These are phyloP conservation scores for Sinapis alba DNA, from an alignment of 441 rosid genomes.

Conservation along the genomic window DNA sequence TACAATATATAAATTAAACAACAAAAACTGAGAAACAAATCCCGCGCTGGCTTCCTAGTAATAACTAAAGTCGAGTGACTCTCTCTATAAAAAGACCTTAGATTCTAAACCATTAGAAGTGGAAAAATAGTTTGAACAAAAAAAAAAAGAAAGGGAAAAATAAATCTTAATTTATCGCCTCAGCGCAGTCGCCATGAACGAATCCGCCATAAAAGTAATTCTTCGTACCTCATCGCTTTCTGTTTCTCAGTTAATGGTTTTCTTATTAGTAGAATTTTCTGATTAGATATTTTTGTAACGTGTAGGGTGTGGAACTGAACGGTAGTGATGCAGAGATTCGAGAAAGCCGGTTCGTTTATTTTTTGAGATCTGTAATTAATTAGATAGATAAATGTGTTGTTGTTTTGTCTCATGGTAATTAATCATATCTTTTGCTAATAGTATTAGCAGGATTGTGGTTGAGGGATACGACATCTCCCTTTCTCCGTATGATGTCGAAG, in stretches of 20 bases:
- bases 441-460: neutral
- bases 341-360: neutral
- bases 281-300: neutral
- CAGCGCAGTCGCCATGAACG: neutral
- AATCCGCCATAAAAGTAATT: neutral
- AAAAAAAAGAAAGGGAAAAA: too few relatives aligned
- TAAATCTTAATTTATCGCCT: neutral
- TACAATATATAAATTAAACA: too few relatives aligned
- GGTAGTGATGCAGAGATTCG: neutral
- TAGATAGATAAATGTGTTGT: neutral
- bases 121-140: too few relatives aligned
- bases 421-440: neutral
- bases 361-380: neutral
- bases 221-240: neutral
- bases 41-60: too few relatives aligned
- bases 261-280: neutral
- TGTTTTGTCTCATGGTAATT: neutral
- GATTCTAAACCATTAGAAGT: too few relatives aligned
- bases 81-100: neutral
- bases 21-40: too few relatives aligned
- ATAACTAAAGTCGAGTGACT: neutral
- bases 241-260: neutral
- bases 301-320: neutral
- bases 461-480: neutral
- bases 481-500: neutral